A percentile compares a stretch with the other conserved stretches of the same genome.
Evolutionary conservation across 495 filamentous ascomycete species (phyloP).

Genomic region (Penicillium waksmanii): DNA sequence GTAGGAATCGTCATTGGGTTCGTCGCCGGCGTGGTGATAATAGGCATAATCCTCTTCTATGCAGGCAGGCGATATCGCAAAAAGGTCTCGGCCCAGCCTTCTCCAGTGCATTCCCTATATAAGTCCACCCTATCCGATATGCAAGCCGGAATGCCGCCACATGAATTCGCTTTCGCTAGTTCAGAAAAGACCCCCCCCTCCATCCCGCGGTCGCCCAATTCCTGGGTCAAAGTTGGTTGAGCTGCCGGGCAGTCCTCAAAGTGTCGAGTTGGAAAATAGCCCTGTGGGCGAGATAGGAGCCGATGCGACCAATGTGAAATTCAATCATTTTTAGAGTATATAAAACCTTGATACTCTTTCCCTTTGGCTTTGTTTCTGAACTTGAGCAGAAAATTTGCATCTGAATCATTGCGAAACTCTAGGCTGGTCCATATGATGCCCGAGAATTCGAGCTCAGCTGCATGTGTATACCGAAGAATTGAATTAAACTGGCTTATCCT

Average conservation of each 20-base stretch:
- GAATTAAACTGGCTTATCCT: no score
- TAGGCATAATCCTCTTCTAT: conserved; percentile 11
- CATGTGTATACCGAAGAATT: no score
- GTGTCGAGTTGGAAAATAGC: conserved; percentile 15
- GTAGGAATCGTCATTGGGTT: conserved; percentile 22
- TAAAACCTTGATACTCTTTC: no score
- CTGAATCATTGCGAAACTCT: no score
- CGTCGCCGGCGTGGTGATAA: conserved; percentile 8
- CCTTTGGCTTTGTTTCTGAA: no score
- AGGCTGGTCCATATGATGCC: no score
- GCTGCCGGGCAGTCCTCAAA: conserved; percentile 10
- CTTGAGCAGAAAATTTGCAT: not conserved
- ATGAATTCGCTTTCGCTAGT: not conserved
- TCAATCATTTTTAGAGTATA: not conserved
- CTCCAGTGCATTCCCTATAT: not conserved
- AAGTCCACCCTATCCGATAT: not conserved
- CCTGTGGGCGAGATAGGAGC: conserved; percentile 12
- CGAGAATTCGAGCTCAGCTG: no score
- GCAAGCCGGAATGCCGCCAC: conserved; percentile 4
- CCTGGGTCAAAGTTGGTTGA: conserved; percentile 20
- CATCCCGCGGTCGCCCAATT: conserved; percentile 15
- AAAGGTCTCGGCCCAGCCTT: not conserved
- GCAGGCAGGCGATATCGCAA: conserved; percentile 10
- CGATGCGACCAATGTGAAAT: not conserved
- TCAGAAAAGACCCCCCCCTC: conserved; percentile 6